Base-by-base conservation (phyloP, 2,329 filamentous ascomycete genomes). In the Kalmusia sp. region DNA sequence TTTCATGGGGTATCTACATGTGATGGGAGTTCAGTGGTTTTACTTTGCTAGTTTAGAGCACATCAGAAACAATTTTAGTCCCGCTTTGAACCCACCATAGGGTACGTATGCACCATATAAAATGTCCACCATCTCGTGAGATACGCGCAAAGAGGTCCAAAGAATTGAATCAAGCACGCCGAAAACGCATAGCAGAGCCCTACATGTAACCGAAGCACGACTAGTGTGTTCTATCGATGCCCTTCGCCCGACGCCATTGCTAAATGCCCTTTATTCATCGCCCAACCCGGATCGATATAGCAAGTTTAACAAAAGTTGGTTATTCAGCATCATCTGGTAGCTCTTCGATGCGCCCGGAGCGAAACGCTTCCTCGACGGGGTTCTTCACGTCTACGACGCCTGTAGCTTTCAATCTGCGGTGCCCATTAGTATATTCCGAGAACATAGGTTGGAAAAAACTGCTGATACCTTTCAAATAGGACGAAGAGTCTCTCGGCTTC, bases 401-500 rank as follows among this genome's bases (percentile, higher is more conserved):
- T 9, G 87, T 95, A 57, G 84, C 84, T 70, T 85, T 91, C 37
- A 95, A 77, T 55, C 84, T 83, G 52, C 12, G 12, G 9, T 17
- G 31, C 2, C 3, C 17, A 33, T 64, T 9, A 67, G 56, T 49
- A 34, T 17, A 3, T 24, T 19, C 8, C 14, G 14, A 34, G 12
- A 27, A 44, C n/a, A 8, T 6, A 7, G 12, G 11, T 9, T n/a
- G 12, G 14, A n/a, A 12, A 33, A 17, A 17, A 22, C 2, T 12
- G 21, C 17, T 19, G 4, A 30, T 77, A 89, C 88, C 90, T 84
- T 75, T 97, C 92, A 75, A 97, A 97, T 3, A 97, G 78, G 11
- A 96, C 92, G 76, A 96, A 97, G 1, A 97, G 75, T 51, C 87
- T 84, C 74, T 97, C 93, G 0, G 93, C 93, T 70, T 99, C 95